Conservation (phyloP, 192 early-diverging fungal species). For the Neocallimastix lanati region DNA sequence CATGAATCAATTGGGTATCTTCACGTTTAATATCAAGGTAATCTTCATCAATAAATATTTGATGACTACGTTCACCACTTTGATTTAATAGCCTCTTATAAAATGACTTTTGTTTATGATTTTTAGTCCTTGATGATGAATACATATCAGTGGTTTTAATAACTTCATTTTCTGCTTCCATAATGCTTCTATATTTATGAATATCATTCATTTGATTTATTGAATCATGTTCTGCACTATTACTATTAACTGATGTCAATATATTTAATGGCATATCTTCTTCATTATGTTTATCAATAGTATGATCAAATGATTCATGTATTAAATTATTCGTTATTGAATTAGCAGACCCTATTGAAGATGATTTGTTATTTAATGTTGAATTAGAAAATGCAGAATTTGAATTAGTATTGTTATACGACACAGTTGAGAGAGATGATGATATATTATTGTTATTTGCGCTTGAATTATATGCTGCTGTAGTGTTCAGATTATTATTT, state of each 20-base stretch:
- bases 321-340: background rate
- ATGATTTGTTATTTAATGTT: background rate
- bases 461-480: background rate
- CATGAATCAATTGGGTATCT: background rate
- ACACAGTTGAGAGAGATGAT: background rate
- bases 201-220: background rate
- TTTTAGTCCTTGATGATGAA: background rate
- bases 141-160: background rate
- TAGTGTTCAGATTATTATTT: background rate
- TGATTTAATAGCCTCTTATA: background rate
- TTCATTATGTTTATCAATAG: background rate
- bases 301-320: background rate
- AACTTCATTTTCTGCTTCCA: background rate
- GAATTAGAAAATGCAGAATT: background rate
- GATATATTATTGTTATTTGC: background rate
- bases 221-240: background rate
- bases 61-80: background rate
- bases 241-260: background rate
- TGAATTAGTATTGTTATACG: background rate
- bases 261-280: background rate
- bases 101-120: background rate
- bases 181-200: background rate
- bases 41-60: background rate
- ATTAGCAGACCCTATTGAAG: background rate
- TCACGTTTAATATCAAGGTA: background rate